Evolutionary conservation across 768 basidiomycete genomes (phyloP).

Genomic region (Psilocybe subaeruginosa): DNA sequence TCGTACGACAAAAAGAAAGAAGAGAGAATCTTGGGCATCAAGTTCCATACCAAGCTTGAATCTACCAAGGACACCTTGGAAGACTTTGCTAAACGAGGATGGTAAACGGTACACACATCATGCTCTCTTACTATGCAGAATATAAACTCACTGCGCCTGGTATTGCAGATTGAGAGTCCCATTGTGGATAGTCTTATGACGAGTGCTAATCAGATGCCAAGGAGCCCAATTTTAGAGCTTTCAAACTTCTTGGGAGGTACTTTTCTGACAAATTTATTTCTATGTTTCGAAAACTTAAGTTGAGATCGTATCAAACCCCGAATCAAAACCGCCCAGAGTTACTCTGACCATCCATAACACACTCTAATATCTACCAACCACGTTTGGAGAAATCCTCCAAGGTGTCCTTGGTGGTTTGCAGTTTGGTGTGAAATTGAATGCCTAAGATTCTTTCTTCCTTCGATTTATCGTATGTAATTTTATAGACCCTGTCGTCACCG

Average conservation of each 20-base stretch:
- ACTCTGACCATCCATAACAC: too few species aligned
- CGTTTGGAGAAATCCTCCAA: constrained; percentile 31
- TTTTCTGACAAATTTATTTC: too few species aligned
- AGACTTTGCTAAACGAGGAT: constrained; percentile 33
- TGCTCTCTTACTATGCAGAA: too few species aligned
- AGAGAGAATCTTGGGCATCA: constrained; percentile 32
- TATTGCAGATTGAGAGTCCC: too few species aligned
- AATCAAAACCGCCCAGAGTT: too few species aligned
- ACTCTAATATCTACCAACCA: constrained; percentile 28
- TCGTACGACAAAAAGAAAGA: constrained; percentile 31
- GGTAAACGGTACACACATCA: constrained; percentile 19
- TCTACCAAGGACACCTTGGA: constrained; percentile 32
- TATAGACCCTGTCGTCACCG: constrained; percentile 14
- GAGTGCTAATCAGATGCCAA: too few species aligned
- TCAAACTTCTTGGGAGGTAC: too few species aligned
- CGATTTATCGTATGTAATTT: constrained; percentile 26
- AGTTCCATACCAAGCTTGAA: constrained; percentile 32
- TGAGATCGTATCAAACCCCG: too few species aligned
- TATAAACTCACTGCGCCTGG: too few species aligned
- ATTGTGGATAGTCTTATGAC: too few species aligned
- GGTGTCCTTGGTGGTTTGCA: constrained; percentile 33
- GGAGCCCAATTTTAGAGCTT: too few species aligned
- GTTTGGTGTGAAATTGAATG: constrained; percentile 31
- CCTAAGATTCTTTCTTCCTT: constrained; percentile 34
- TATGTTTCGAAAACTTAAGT: too few species aligned